phyloP scores from a whole-genome alignment of 768 basidiomycete species.

The Kwoniella heveanensis region DNA sequence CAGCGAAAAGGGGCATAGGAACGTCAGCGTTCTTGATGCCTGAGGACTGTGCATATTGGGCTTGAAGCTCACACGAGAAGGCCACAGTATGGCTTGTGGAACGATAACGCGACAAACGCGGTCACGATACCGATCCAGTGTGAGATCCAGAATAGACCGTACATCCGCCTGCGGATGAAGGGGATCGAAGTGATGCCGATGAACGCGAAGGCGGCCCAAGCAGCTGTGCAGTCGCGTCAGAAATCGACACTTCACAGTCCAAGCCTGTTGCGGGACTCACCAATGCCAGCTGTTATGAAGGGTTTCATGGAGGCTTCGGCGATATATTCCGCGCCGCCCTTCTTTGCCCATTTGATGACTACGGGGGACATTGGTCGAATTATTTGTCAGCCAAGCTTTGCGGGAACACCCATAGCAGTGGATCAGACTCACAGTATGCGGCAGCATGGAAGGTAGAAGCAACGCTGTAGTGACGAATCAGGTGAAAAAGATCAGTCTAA shows the following conservation, averaged over 20 bases:
- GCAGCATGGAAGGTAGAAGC: conserved; percentile 43
- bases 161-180: conserved; percentile 64
- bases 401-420: no score
- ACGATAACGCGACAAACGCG: conserved; percentile 62
- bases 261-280: conserved; percentile 13
- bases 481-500: not conserved
- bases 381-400: not conserved
- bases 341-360: conserved; percentile 41
- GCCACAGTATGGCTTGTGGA: conserved; percentile 62
- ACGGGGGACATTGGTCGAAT: no score
- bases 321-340: conserved; percentile 12
- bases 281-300: conserved; percentile 15
- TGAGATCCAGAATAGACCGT: conserved; percentile 66
- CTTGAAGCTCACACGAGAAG: conserved; percentile 57
- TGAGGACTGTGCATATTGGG: no score
- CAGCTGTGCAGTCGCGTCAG: conserved; percentile 64
- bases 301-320: conserved; percentile 7
- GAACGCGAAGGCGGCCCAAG: conserved; percentile 62
- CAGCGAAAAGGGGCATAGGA: no score
- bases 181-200: conserved; percentile 67
- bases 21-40: no score
- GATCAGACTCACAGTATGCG: conserved; percentile 37
- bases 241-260: no score
- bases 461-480: conserved; percentile 14
- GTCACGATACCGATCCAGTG: conserved; percentile 65